A percentile compares a stretch with the other conserved stretches of the same genome.
Evolutionary conservation across 2,329 filamentous ascomycete genomes (phyloP).

Genomic region (Cercospora zeina): DNA sequence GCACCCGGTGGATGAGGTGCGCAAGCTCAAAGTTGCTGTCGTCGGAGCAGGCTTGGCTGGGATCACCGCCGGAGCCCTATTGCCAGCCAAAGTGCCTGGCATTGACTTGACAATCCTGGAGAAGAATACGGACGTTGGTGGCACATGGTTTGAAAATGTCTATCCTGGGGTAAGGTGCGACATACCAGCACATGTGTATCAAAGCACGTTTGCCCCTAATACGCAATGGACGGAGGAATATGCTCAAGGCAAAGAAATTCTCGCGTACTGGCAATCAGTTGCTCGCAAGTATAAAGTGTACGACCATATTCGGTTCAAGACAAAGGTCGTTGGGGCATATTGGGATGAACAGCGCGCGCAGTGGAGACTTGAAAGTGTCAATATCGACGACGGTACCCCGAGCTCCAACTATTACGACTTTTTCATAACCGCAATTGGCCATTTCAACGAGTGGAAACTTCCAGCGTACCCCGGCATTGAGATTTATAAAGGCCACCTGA

Average conservation of each 20-base stretch:
- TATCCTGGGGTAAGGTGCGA: constrained; percentile 55
- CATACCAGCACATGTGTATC: constrained; percentile 69
- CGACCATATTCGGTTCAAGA: constrained; percentile 56
- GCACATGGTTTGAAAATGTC: constrained; percentile 48
- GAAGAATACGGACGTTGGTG: constrained; percentile 64
- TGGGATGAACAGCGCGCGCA: constrained; percentile 57
- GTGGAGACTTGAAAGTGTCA: constrained; percentile 60
- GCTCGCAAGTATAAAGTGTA: constrained; percentile 67
- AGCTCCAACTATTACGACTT: constrained; percentile 57
- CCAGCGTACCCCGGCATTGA: constrained; percentile 56
- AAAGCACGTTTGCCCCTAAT: constrained; percentile 67
- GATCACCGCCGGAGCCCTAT: constrained; percentile 63
- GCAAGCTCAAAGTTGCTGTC: constrained; percentile 51
- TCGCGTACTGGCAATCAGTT: constrained; percentile 64
- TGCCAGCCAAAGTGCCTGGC: constrained; percentile 68
- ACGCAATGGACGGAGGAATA: constrained; percentile 69
- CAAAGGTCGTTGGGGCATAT: constrained; percentile 55
- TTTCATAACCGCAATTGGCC: constrained; percentile 63
- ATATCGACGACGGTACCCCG: constrained; percentile 33
- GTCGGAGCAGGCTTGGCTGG: constrained; percentile 66
- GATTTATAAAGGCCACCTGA: constrained; percentile 38
- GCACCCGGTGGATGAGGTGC: constrained; percentile 35
- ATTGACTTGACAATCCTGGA: constrained; percentile 67
- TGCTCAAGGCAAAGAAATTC: constrained; percentile 65
- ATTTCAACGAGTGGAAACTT: constrained; percentile 65